Conservation (phyloP, 2,329 filamentous ascomycete genomes). For the Aspergillus pseudotamarii region DNA sequence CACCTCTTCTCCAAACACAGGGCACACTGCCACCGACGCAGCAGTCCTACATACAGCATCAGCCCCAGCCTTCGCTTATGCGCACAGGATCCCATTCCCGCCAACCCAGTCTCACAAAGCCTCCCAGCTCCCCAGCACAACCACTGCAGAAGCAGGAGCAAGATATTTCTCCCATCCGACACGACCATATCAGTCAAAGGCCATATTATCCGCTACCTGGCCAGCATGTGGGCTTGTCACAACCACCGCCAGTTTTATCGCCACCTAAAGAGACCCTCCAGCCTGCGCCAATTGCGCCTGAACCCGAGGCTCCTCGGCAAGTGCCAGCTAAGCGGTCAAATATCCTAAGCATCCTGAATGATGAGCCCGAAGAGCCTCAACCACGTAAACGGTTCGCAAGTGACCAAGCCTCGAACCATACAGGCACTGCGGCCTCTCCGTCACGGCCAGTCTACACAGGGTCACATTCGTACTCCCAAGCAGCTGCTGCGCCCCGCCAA, state of each 20-base stretch:
- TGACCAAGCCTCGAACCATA: conserved; percentile 33
- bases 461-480: conserved; percentile 26
- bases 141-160: conserved; percentile 32
- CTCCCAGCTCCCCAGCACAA: conserved; percentile 39
- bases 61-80: conserved; percentile 30
- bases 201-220: conserved; percentile 34
- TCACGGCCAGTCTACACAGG: conserved; percentile 32
- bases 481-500: conserved; percentile 25
- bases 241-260: conserved; percentile 34
- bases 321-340: conserved; percentile 53
- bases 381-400: conserved; percentile 50
- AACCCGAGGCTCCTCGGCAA: conserved; percentile 42
- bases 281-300: conserved; percentile 34
- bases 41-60: conserved; percentile 33
- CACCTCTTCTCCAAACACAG: conserved; percentile 25
- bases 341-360: conserved; percentile 53
- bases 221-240: conserved; percentile 30
- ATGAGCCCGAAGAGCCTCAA: conserved; percentile 51
- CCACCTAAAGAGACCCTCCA: conserved; percentile 41
- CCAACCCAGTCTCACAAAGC: conserved; percentile 37
- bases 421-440: conserved; percentile 22
- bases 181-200: conserved; percentile 38
- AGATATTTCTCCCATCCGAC: conserved; percentile 39
- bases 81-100: conserved; percentile 37
- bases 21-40: conserved; percentile 22